Conservation (phyloP, 2,329 filamentous ascomycete species). For the Colletotrichum acutatum region DNA sequence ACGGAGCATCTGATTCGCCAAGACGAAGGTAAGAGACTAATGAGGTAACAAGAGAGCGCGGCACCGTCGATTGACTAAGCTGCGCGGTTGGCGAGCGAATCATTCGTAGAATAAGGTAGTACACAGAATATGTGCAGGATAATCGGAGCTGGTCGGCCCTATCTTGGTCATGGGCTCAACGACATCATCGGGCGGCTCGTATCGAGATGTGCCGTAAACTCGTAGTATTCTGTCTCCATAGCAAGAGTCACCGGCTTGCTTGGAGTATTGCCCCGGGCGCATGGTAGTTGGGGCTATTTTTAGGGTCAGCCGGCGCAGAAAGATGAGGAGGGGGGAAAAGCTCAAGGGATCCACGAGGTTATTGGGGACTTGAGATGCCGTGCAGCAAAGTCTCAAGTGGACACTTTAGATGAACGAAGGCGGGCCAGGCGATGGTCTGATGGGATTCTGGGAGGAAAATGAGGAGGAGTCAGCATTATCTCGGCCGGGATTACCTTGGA, state of each 20-base stretch:
- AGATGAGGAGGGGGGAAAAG: neutral
- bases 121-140: neutral
- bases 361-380: neutral
- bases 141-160: neutral
- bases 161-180: neutral
- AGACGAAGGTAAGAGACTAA: neutral
- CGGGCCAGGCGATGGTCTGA: conserved; percentile 25
- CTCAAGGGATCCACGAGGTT: neutral
- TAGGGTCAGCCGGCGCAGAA: neutral
- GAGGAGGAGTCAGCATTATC: conserved; percentile 4
- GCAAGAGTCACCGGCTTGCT: neutral
- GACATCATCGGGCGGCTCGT: neutral
- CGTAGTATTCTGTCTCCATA: neutral
- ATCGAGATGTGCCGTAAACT: neutral
- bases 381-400: neutral
- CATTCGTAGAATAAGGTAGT: neutral
- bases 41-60: neutral
- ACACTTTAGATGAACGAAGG: conserved; percentile 10
- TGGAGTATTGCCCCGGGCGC: neutral
- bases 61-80: neutral
- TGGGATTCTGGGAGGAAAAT: neutral
- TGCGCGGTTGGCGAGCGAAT: conserved; percentile 19
- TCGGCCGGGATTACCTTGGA: conserved; percentile 3
- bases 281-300: conserved; percentile 25
- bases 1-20: neutral